Base-by-base conservation (phyloP, 805 yeast genomes). In the Millerozyma acaciae region DNA sequence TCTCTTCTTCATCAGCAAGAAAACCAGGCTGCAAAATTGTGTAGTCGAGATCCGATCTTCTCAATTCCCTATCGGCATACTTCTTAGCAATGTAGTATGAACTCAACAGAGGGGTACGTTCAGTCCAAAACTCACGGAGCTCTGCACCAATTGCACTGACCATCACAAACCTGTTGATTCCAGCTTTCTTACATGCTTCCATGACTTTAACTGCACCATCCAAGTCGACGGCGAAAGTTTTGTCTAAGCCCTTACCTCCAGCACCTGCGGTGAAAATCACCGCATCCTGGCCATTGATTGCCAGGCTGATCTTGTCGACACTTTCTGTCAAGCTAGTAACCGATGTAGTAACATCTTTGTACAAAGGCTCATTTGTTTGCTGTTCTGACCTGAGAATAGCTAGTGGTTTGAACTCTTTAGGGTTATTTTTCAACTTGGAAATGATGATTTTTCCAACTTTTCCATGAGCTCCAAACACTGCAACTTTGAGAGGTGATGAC, bases 221-320 rank as follows among this genome's bases (percentile, higher is more conserved):
- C 38, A 77, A 57, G 45, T 79, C 85, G n/a, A 78, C 73, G 15
- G 68, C 58, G 32, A 76, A 59, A 23, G 26, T 23, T 15, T 23
- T 23, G 13, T 23, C 26, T 6, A 68, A 44, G 10, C 73, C 72
- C 28, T 69, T 70, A 2, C 83, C 84, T 13, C 75, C 79, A 2
- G 81, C 75, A 6, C 84, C 84, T 0, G 81, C 84, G 24, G 73
- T 57, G 59, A 77, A 75, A 1, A 79, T 75, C 4, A 78, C 75
- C 6, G 77, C 76, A 43, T 75, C 76, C 22, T 61, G 65, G 3
- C 76, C 80, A 26, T 55, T 50, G 21, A 78, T 46, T 0, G 55
- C 57, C 2, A 48, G 40, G 0, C 65, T 54, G 20, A 77, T 49
- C 3, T 62, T 59, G 21, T 65, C 65, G 30, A 73, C 50, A 22